A percentile compares a stretch with the other conserved stretches of the same genome.
phyloP scores from a whole-genome alignment of 1,139 yeast species.

The Debaryomycetaceae sp. region DNA sequence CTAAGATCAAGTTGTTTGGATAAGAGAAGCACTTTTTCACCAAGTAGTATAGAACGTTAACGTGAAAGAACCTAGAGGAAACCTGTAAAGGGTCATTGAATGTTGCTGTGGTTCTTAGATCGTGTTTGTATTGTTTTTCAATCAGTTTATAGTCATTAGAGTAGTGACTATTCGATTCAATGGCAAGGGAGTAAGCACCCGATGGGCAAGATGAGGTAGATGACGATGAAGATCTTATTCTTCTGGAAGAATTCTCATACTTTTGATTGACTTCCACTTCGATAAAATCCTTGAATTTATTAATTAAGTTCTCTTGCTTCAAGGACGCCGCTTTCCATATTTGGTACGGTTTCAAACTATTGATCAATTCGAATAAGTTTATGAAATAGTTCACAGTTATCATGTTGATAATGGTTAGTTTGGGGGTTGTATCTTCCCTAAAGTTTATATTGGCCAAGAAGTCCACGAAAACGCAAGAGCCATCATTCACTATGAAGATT shows the following conservation, averaged over 20 bases:
- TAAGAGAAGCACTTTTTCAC: constrained; percentile 11
- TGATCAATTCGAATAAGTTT: constrained; percentile 37
- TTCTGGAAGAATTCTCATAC: constrained; percentile 1
- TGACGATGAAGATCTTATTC: not conserved
- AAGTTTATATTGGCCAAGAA: constrained; percentile 11
- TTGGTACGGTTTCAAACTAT: constrained; percentile 32
- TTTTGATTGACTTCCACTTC: constrained; percentile 18
- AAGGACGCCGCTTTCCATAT: constrained; percentile 41
- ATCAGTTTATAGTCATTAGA: constrained; percentile 25
- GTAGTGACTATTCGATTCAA: not conserved
- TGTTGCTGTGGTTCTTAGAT: constrained; percentile 23
- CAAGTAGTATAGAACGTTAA: constrained; percentile 15
- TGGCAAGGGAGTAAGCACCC: not conserved
- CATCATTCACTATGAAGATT: constrained; percentile 40
- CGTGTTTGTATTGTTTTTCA: constrained; percentile 31
- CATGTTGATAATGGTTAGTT: constrained; percentile 37
- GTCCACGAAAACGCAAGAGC: constrained; percentile 28
- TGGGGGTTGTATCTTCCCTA: constrained; percentile 15
- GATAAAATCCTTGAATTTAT: constrained; percentile 24
- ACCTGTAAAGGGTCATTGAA: constrained; percentile 35
- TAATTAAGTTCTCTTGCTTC: constrained; percentile 20
- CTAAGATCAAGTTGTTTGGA: constrained; percentile 17
- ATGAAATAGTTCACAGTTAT: constrained; percentile 40
- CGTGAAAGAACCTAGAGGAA: constrained; percentile 20
- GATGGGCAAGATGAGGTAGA: not conserved